phyloP scores from a whole-genome alignment of 2,329 filamentous ascomycete species.

The Trematosphaeria pertusa region DNA sequence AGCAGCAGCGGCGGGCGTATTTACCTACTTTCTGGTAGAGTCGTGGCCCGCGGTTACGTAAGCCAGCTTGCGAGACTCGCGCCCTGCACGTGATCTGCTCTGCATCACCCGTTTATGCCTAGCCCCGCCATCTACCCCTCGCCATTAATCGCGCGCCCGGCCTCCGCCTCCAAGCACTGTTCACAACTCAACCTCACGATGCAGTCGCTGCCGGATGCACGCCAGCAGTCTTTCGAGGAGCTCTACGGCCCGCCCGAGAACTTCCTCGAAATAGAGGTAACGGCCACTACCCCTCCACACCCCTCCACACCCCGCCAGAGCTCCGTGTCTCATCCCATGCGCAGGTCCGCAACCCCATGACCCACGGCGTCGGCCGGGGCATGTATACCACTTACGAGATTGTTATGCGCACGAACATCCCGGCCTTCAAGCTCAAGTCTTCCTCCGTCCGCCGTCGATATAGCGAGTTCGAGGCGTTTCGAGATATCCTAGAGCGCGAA shows the following conservation, averaged over 20 bases:
- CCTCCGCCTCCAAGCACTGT: not conserved
- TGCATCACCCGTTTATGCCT: too few species aligned
- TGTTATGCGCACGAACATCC: slow-evolving; percentile 96
- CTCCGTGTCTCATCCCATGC: slow-evolving; percentile 31
- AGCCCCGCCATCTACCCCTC: too few species aligned
- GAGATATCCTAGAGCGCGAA: slow-evolving; percentile 96
- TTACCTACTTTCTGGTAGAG: too few species aligned
- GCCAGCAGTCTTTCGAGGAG: slow-evolving; percentile 96
- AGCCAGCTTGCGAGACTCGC: too few species aligned
- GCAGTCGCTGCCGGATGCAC: slow-evolving; percentile 71
- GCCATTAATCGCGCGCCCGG: not conserved
- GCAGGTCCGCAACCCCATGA: slow-evolving; percentile 91
- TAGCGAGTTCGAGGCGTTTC: slow-evolving; percentile 98
- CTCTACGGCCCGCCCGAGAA: slow-evolving; percentile 99
- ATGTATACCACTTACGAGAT: slow-evolving; percentile 99
- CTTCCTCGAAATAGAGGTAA: slow-evolving; percentile 96
- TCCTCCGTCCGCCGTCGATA: slow-evolving; percentile 91
- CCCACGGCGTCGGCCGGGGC: slow-evolving; percentile 89
- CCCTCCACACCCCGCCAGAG: slow-evolving; percentile 17
- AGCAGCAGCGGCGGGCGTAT: too few species aligned
- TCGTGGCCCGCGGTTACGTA: too few species aligned
- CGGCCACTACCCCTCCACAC: slow-evolving; percentile 7
- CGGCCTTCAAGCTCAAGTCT: slow-evolving; percentile 91
- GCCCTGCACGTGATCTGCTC: too few species aligned
- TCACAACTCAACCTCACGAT: slow-evolving; percentile 46